Conservation (phyloP, 768 basidiomycete species). For the Macrolepiota albuminosa region DNA sequence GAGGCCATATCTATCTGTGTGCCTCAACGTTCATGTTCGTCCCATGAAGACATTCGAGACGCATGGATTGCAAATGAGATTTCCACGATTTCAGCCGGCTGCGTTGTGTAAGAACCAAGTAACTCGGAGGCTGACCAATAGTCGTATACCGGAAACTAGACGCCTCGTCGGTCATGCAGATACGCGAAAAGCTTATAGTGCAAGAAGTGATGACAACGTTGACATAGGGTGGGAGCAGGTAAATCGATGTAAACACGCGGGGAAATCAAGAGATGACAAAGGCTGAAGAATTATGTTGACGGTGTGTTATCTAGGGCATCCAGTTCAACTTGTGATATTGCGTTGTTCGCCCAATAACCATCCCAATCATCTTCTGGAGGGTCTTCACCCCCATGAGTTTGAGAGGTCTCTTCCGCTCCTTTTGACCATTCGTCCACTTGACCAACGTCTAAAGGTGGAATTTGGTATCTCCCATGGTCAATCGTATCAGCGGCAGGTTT, state of each 20-base stretch:
- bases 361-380: conserved; percentile 45
- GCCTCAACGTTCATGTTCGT: neutral
- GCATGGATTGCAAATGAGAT: neutral
- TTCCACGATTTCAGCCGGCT: no score
- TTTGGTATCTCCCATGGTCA: neutral
- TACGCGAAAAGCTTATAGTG: neutral
- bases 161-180: neutral
- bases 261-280: neutral
- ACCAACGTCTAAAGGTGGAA: conserved; percentile 14
- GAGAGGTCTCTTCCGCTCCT: conserved; percentile 20
- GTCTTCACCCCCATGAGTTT: conserved; percentile 20
- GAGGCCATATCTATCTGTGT: neutral
- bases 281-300: neutral
- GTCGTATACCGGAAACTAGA: neutral
- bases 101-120: neutral
- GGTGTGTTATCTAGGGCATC: conserved; percentile 4
- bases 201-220: no score
- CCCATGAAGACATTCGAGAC: neutral
- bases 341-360: conserved; percentile 37
- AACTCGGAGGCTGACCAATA: neutral
- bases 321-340: conserved; percentile 24
- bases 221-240: no score
- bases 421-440: conserved; percentile 10
- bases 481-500: neutral
- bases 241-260: no score